These are phyloP conservation scores for Bathelium albidoporum DNA, from an alignment of 495 filamentous ascomycete genomes.

Conservation along the genomic window DNA sequence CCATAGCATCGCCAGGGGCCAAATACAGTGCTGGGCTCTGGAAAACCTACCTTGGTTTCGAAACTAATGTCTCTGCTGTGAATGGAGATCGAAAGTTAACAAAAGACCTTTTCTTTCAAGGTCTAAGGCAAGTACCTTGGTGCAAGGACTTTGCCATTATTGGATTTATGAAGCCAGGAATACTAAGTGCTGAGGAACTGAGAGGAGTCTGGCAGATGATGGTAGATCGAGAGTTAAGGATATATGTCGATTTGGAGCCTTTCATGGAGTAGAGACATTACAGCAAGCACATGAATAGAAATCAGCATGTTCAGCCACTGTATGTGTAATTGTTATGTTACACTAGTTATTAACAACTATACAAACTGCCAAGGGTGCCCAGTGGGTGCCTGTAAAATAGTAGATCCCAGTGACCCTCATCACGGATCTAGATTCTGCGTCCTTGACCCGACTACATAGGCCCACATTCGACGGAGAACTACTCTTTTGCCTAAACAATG, in stretches of 20 bases:
- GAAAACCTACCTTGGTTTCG: slow-evolving; percentile 23
- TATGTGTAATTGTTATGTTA: neutral
- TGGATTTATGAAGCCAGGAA: slow-evolving; percentile 19
- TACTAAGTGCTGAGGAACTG: slow-evolving; percentile 35
- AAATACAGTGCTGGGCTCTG: slow-evolving; percentile 23
- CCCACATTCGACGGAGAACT: neutral
- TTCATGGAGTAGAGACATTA: neutral
- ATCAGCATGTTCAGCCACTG: neutral
- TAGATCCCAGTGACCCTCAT: no score
- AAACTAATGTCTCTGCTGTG: slow-evolving; percentile 8
- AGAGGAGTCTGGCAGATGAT: slow-evolving; percentile 40
- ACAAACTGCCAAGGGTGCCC: no score
- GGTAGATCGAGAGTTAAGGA: slow-evolving; percentile 43
- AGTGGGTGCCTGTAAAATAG: no score
- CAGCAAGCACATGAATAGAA: neutral
- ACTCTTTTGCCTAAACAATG: neutral
- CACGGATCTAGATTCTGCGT: no score
- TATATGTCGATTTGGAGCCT: slow-evolving; percentile 36
- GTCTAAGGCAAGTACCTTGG: slow-evolving; percentile 28
- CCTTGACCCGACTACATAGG: no score
- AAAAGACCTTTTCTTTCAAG: slow-evolving; percentile 27
- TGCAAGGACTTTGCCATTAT: slow-evolving; percentile 35
- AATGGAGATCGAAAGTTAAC: slow-evolving; percentile 10
- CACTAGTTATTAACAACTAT: no score
- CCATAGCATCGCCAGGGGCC: slow-evolving; percentile 15